Base-by-base conservation (phyloP, 805 yeast species). In the Jamesozyma piceae region DNA sequence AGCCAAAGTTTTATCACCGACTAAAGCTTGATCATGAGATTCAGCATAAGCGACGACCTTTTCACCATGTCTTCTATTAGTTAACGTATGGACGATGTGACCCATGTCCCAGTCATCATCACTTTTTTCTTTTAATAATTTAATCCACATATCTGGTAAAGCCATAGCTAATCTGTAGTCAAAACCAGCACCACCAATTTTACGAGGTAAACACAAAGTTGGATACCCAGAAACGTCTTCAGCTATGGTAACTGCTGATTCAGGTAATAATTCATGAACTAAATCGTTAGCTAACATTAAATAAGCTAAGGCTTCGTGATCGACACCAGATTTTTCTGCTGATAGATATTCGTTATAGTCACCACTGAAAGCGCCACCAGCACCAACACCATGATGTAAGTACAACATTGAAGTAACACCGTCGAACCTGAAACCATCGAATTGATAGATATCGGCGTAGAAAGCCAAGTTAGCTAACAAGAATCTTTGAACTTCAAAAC, bases 151-250 rank as follows among this genome's bases (percentile, higher is more conserved):
- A 63, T 90, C 98, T 3, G 98, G 98, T 46, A 90, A 71, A 1
- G 97, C 97, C 98, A 90, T 90, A 2, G 95, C 92, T 42, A 90
- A 71, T 49, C 97, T 72, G 63, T 90, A 90, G 60, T 89, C 92
- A 56, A 90, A 90, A 0, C 97, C 98, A 47, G 83, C 80, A 44
- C 98, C 98, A 38, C 97, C 97, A 20, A 68, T 59, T 0, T 52
- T 41, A 39, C 85, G 72, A 5, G 92, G 80, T 43, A 84, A 63
- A 63, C 97, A 90, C 43, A 92, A 67, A 1, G 97, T 88, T 28
- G 98, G 98, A 82, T 90, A 90, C 10, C 98, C 98, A 39, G 92
- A 81, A 37, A 90, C 98, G 61, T 90, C 98, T 63, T 90, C 98
- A 3, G 97, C 97, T 50, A 90, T 82, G 1, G 95, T 77, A 9